Base-by-base conservation (phyloP, 2,329 filamentous ascomycete genomes). In the Hypocreales sp. region DNA sequence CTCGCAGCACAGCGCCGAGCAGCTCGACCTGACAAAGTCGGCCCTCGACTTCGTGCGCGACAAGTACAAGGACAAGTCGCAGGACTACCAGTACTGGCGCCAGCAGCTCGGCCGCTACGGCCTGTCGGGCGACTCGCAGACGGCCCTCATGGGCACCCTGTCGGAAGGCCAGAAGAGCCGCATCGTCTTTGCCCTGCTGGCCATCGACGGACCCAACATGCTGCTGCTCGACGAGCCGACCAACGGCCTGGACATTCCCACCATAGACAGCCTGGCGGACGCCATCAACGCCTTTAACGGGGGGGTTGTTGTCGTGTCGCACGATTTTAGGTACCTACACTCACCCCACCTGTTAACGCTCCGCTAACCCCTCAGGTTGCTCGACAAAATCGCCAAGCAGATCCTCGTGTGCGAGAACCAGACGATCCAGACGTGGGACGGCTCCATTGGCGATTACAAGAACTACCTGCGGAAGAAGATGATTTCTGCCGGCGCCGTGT, bases 361-460 rank as follows among this genome's bases (percentile, higher is more conserved):
- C 4, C 12, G 7, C n/a, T 49, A 38, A 44, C 27, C 10, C 14
- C 5, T 9, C 31, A 92, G 87, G 67, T 67, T 98, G 47, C 75
- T 98, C 40, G 90, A 98, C 72, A 94, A 93, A 69, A 95, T 98
- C 55, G 90, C 90, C 44, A 98, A 98, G 71, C 83, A 98, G 57
- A 98, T 98, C 58, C 75, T 98, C 61, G 90, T 98, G 31, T 98
- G 92, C 60, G 90, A 98, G 64, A 84, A 98, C 74, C 84, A 86
- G 70, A 86, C 84, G 10, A 84, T 95, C 44, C 75, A 69, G 44
- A 61, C 72, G 46, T 98, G 90, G 90, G 76, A 87, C 37, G 87
- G 87, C 45, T 63, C 60, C 38, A 98, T 98, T 48, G 78, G 77
- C 42, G 76, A 84, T 34, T 98, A 98, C 81, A 98, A 98, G 81